phyloP scores from a whole-genome alignment of 2,329 filamentous ascomycete genomes.

The Zymoseptoria pseudotritici region DNA sequence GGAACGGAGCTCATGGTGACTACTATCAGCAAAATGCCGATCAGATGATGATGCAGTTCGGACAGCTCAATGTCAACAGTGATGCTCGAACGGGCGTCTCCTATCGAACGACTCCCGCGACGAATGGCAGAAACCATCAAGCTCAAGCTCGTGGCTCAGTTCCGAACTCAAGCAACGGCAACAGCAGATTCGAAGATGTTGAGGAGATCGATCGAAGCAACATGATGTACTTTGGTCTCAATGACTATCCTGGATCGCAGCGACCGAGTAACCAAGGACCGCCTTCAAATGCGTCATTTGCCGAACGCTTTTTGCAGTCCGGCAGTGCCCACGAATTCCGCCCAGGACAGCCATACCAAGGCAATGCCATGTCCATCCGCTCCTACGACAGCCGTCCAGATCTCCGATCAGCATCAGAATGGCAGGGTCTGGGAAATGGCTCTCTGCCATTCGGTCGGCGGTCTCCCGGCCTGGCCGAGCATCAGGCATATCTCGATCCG shows the following conservation, averaged over 20 bases:
- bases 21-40: constrained; percentile 34
- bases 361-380: constrained; percentile 32
- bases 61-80: constrained; percentile 17
- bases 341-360: constrained; percentile 28
- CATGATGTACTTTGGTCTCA: constrained; percentile 30
- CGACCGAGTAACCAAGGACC: constrained; percentile 6
- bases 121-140: constrained; percentile 4
- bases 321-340: constrained; percentile 13
- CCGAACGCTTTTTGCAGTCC: constrained; percentile 15
- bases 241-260: constrained; percentile 28
- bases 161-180: background rate
- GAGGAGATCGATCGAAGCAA: constrained; percentile 14
- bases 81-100: constrained; percentile 13
- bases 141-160: background rate
- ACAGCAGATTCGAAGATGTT: constrained; percentile 9
- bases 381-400: constrained; percentile 37
- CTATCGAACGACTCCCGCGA: constrained; percentile 5
- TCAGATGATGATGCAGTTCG: constrained; percentile 31
- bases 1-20: constrained; percentile 34
- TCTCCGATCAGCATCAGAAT: constrained; percentile 40
- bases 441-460: constrained; percentile 6
- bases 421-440: constrained; percentile 28
- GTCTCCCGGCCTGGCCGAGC: constrained; percentile 26
- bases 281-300: constrained; percentile 6
- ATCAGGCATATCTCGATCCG: constrained; percentile 32